Percentiles rank a stretch among this genome's conserved stretches.
These are phyloP conservation scores for Grigorovia jiainica DNA, from an alignment of 805 yeast species.

Conservation along the genomic window DNA sequence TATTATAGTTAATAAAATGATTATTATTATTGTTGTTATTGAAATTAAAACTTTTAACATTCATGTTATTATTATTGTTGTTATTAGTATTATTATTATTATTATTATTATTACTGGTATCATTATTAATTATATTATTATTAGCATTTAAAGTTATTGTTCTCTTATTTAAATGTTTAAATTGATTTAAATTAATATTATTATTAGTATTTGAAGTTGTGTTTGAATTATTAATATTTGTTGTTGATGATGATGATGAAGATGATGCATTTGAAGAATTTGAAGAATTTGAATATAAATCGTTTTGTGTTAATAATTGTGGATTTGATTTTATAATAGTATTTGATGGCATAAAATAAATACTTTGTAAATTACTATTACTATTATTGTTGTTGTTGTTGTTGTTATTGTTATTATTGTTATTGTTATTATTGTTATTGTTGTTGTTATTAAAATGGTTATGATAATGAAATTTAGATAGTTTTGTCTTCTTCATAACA, in stretches of 20 bases:
- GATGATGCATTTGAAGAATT: slow-evolving; percentile 1
- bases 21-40: neutral
- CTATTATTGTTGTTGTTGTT: neutral
- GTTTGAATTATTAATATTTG: neutral
- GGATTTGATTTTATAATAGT: slow-evolving; percentile 2
- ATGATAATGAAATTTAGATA: neutral
- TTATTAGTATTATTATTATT: neutral
- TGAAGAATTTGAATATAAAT: neutral
- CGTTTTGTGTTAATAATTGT: neutral
- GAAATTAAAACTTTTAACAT: neutral
- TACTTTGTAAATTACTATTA: neutral
- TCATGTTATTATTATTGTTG: neutral
- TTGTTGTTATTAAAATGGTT: slow-evolving; percentile 1
- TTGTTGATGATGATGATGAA: slow-evolving; percentile 1
- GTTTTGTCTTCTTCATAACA: slow-evolving; percentile 7
- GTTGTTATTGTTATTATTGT: neutral
- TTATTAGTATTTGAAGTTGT: neutral
- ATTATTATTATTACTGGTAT: neutral
- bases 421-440: neutral
- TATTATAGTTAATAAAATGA: neutral
- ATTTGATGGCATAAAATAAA: slow-evolving; percentile 2
- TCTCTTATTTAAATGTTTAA: neutral
- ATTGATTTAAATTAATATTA: neutral
- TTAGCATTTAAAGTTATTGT: neutral
- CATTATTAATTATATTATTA: neutral